Conservation (phyloP, 345 rosid genomes). For the Salix viminalis region DNA sequence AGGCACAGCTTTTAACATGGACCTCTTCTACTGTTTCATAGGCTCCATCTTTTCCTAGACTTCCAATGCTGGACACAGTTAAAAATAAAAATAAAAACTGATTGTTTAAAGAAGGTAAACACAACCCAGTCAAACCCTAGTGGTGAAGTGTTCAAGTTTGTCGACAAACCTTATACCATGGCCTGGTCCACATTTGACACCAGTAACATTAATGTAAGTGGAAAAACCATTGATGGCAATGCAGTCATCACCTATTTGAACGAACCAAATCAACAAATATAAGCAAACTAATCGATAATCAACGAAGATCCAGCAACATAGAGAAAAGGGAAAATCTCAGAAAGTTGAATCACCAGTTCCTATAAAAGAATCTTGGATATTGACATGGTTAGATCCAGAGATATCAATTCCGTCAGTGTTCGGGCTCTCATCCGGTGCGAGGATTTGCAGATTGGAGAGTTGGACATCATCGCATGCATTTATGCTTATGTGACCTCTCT, state of each 20-base stretch:
- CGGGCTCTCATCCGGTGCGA: slow-evolving; percentile 33
- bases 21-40: slow-evolving; percentile 7
- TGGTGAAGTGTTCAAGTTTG: too few species aligned
- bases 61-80: slow-evolving; percentile 8
- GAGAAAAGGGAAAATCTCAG: neutral
- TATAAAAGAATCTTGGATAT: slow-evolving; percentile 9
- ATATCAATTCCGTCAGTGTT: slow-evolving; percentile 50
- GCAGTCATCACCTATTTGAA: slow-evolving; percentile 50
- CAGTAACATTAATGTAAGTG: slow-evolving; percentile 27
- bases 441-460: slow-evolving; percentile 7
- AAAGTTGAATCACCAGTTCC: slow-evolving; percentile 15
- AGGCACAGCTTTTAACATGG: slow-evolving; percentile 5
- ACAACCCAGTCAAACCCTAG: too few species aligned
- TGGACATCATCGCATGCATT: slow-evolving; percentile 1
- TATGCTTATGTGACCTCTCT: slow-evolving; percentile 18
- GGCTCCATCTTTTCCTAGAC: slow-evolving; percentile 8
- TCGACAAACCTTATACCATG: slow-evolving; percentile 51
- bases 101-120: neutral
- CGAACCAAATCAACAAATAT: neutral
- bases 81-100: neutral
- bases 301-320: too few species aligned
- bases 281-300: neutral
- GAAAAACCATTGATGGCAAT: slow-evolving; percentile 33
- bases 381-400: neutral
- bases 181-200: slow-evolving; percentile 56